Evolutionary conservation across 2,329 filamentous ascomycete genomes (phyloP), one percentile per base, ranked within the genome.

Genomic region (Pyrenochaeta sp.): DNA sequence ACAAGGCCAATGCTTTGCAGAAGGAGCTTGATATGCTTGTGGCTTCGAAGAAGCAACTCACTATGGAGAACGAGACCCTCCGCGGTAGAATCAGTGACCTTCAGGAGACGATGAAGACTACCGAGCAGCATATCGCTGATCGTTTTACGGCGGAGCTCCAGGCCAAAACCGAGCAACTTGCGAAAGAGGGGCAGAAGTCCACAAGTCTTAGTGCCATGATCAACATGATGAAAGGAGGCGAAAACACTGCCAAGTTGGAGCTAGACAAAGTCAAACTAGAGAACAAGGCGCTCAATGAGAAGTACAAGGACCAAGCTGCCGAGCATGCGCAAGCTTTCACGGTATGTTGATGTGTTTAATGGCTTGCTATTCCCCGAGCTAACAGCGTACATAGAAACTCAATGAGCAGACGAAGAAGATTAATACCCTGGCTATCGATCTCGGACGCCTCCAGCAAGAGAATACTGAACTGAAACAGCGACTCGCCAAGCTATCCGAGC

Each of bases 371-470:
- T n/a, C 40, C 36, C 27, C 9, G 19, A 25, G 28, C 55, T 62
- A 42, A 60, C 10, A 44, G 0, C 1, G 10, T 22, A 3, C 1
- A n/a, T 13, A 71, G 63, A 61, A 59, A 36, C 36, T 50, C 37
- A 62, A 56, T 1, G 65, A 67, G 4, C 62, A 70, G 50, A 56
- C 44, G n/a, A 72, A 68, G 57, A 62, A 65, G 50, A 48, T 65
- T 8, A 52, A 62, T 7, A 25, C 36, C 7, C 47, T 74, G 25
- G 64, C 54, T 3, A 27, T 25, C 5, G 61, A 67, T 2, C 5
- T 68, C 8, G 49, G 19, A 3, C 47, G 47, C 34, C 24, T 63
- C 5, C 56, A 62, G 46, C 58, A 64, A 45, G 56, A 71, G 36
- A 67, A 65, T 24, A 9, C 15, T 12, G 62, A 68, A 5, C 32